Evolutionary conservation across 2,329 filamentous ascomycete species (phyloP), one percentile per base, ranked within the genome.

Genomic region (Neofusicoccum parvum): DNA sequence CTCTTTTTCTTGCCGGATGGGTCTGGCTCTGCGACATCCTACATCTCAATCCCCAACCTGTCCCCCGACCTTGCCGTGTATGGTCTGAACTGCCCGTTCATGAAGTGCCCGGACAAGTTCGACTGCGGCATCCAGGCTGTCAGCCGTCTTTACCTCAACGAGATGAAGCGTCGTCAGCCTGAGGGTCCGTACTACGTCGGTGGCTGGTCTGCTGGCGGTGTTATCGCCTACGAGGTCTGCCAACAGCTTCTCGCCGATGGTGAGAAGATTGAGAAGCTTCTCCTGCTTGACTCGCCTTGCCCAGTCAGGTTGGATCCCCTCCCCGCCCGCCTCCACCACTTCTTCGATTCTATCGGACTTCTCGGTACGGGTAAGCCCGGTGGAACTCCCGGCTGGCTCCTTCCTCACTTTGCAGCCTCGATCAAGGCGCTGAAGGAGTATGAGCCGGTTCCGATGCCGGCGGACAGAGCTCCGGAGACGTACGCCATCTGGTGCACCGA

Each of bases 401-500:
- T 91, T 1, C 88, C 88, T 65, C 90, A 93, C 78, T 92, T 92
- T 75, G 84, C 86, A 0, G 86, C 88, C 23, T 87, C 88, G 20
- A 88, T 92, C 64, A 82, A 84, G 58, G 88, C 88, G 15, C 80
- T 93, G 36, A 88, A 88, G 71, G 87, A 86, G 73, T 92, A 92
- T 77, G 85, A 87, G 12, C 87, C 89, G 6, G 83, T 84, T 70
- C 86, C 86, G 3, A 87, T 90, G 72, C 81, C 88, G 41, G 80
- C 82, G 53, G 83, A 82, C 7, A 83, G 81, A 68, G 86, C 85
- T 45, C 88, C 90, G 45, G 84, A 85, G 23, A 86, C 88, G 3
- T 86, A 85, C 68, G 82, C 87, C 45, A 87, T 92, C 70, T 92
- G 89, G 87, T 91, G 88, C 72, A 86, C 88, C 68, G 89, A 92